These are phyloP conservation scores for Ligustrum vulgare DNA, from an alignment of 257 asterid species.

Conservation along the genomic window DNA sequence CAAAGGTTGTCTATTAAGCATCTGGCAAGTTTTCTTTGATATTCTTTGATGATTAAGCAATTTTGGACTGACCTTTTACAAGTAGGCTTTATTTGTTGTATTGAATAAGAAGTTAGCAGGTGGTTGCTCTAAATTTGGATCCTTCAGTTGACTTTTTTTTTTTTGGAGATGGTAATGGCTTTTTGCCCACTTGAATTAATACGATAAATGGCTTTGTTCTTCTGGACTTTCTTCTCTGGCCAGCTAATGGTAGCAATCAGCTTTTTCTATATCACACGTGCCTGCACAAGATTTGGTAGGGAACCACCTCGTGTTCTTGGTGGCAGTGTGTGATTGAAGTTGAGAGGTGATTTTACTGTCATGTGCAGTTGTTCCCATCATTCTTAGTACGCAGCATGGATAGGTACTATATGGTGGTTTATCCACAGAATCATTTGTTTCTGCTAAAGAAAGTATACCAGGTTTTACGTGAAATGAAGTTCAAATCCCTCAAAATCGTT, in stretches of 20 bases:
- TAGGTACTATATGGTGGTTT: neutral
- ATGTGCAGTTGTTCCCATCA: neutral
- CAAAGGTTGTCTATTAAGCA: conserved; percentile 20
- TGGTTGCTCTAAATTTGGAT: conserved; percentile 16
- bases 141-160: neutral
- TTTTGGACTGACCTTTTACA: conserved; percentile 23
- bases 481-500: neutral
- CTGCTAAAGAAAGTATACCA: conserved; percentile 10
- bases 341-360: neutral
- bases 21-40: conserved; percentile 16
- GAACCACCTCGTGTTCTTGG: neutral
- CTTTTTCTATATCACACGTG: neutral
- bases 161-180: conserved; percentile 15
- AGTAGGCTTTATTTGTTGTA: conserved; percentile 10
- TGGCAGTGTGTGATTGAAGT: conserved; percentile 7
- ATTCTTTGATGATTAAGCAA: conserved; percentile 23
- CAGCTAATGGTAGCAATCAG: conserved; percentile 8
- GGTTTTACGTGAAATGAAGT: neutral
- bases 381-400: neutral
- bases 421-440: neutral
- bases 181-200: neutral
- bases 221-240: neutral
- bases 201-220: conserved; percentile 10
- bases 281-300: conserved; percentile 13
- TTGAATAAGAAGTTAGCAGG: conserved; percentile 6